Base-by-base conservation (phyloP, 495 filamentous ascomycete genomes). In the Neurospora terricola region DNA sequence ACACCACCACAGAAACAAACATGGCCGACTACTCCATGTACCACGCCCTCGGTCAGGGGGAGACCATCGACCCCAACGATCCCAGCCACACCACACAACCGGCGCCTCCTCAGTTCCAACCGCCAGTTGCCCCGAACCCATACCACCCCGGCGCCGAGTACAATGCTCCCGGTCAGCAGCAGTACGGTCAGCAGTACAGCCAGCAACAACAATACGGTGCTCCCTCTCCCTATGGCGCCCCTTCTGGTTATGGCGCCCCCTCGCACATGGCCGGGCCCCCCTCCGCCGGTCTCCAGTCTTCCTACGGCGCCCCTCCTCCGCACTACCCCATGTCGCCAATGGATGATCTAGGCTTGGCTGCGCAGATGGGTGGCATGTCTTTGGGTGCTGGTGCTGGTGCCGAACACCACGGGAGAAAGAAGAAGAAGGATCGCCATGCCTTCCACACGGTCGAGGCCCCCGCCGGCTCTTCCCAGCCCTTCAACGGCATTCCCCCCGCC, bases 381-480 rank as follows among this genome's bases (percentile, higher is more conserved):
- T 85, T 98, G 76, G 90, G 89, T 71, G 48, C 4, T 62, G 48
- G 48, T 16, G 85, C 87, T 73, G 91, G 93, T 72, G 38, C 76
- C 9, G 75, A 74, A 14, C 78, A 82, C 30, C 84, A 84, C 70
- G 86, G 87, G 71, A 83, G 87, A 74, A 91, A 89, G 77, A 94
- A 91, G 84, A 99, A 98, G 88, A 97, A 97, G 86, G 90, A 97
- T 76, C 86, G 94, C 40, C 94, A 97, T 83, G 96, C 93, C 71
- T 92, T 96, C 82, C 96, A 99, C 80, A 88, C 90, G 37, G 88
- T 99, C 48, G 96, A 94, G 74, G 87, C 89, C 62, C 88, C 91
- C 5, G 85, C 84, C 38, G 86, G 84, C 75, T 84, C 87, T 73
- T 88, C 93, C 69, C 88, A 90, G 80, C 83, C 86, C 62, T 92